These are phyloP conservation scores for Elongisporangium undulatum DNA, from an alignment of 352 stramenopile species.

Conservation along the genomic window DNA sequence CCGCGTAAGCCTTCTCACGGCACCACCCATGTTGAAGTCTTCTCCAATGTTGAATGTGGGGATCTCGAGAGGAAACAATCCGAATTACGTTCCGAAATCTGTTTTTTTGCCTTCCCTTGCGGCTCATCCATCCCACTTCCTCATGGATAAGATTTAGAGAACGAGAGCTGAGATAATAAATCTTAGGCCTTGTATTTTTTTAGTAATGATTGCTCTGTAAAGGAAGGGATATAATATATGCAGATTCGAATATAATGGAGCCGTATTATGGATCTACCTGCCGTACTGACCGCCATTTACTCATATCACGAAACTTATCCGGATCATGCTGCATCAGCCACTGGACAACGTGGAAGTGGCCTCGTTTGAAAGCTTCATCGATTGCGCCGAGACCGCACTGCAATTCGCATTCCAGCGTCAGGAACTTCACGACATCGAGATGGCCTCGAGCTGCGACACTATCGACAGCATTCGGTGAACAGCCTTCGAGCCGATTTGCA, in stretches of 20 bases:
- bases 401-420: not conserved
- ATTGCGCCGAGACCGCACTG: not conserved
- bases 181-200: too few relatives aligned
- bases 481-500: constrained; percentile 18
- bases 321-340: not conserved
- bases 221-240: too few relatives aligned
- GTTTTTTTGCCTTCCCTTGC: too few relatives aligned
- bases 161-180: too few relatives aligned
- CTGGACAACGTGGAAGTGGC: not conserved
- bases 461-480: not conserved
- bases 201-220: too few relatives aligned
- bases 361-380: not conserved
- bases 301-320: not conserved
- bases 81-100: too few relatives aligned
- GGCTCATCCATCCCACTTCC: too few relatives aligned
- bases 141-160: too few relatives aligned
- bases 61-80: too few relatives aligned
- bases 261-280: not conserved
- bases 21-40: too few relatives aligned
- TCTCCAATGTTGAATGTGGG: too few relatives aligned
- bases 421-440: not conserved
- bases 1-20: not conserved
- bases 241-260: too few relatives aligned
- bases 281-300: not conserved
- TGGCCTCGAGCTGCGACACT: not conserved